phyloP scores from a whole-genome alignment of 2,329 filamentous ascomycete genomes.

The Fusarium pseudograminearum region DNA sequence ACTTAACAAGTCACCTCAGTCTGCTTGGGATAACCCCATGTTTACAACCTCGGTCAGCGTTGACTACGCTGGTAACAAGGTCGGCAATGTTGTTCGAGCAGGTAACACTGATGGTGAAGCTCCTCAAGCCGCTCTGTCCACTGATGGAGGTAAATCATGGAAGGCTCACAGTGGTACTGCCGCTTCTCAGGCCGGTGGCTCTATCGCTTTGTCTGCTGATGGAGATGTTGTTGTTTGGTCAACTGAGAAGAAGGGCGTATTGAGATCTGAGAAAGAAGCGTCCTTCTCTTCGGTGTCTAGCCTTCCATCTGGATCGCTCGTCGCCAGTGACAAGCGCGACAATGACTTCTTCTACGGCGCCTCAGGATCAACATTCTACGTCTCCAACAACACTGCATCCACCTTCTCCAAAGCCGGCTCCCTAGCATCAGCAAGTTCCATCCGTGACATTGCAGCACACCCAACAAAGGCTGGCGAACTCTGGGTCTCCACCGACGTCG shows the following conservation, averaged over 20 bases:
- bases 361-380: conserved; percentile 61
- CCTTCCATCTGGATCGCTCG: conserved; percentile 59
- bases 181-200: conserved; percentile 58
- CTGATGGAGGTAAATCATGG: conserved; percentile 65
- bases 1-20: conserved; percentile 58
- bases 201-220: conserved; percentile 63
- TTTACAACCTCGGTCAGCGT: conserved; percentile 61
- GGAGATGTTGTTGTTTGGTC: conserved; percentile 64
- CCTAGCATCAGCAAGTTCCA: conserved; percentile 55
- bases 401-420: conserved; percentile 58
- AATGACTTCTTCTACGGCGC: conserved; percentile 66
- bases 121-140: conserved; percentile 61
- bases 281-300: conserved; percentile 60
- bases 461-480: conserved; percentile 70
- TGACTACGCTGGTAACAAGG: conserved; percentile 62
- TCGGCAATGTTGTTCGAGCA: conserved; percentile 61
- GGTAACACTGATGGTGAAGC: conserved; percentile 57
- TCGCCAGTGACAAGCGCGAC: conserved; percentile 67
- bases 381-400: conserved; percentile 61
- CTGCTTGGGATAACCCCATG: conserved; percentile 60
- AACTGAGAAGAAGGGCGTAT: conserved; percentile 54
- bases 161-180: conserved; percentile 60
- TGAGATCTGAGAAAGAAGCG: conserved; percentile 56
- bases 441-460: conserved; percentile 69
- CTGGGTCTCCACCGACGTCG: conserved; percentile 66